Base-by-base conservation (phyloP, 1,284 basidiomycete species). In the Pterulicium gracile region DNA sequence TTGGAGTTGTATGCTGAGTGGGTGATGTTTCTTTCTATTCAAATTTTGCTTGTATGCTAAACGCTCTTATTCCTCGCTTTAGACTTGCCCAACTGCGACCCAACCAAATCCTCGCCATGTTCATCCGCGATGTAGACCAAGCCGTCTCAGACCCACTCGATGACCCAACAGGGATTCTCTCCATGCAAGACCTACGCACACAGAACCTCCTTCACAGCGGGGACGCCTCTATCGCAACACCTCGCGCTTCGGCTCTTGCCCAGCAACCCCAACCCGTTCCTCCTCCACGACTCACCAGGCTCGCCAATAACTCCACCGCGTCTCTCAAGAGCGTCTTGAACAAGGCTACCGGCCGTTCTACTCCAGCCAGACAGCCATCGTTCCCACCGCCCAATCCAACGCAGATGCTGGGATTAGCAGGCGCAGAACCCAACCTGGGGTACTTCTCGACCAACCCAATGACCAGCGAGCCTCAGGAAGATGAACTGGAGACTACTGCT, bases 1-100 rank as follows among this genome's bases (percentile, higher is more conserved):
- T 66, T 94, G 34, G 88, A 93, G 60, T 68, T 94, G 2, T 94
- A 93, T 58, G 68, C 81, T 4, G 66, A 74, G 49, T 71, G 52
- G 14, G 63, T 58, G 21, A 14, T 24, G 42, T 23, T 45, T 32
- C 24, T 2, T 22, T 23, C 42, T 20, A 13, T 5, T 24, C 18
- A 19, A 10, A 36, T n/a, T 32, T 4, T 36, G 22, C 4, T n/a
- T 20, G 10, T 41, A 41, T 49, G 18, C 48, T 41, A 14, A 45
- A 24, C 27, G n/a, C 27, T 32, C 27, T 32, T 32, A 32, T 32
- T 23, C 32, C 15, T 39, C 13, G 17, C 34, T 12, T 3, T 40
- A 69, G 67, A 23, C 58, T 92, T 17, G 88, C 89, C 0, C 61
- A 64, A 17, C 81, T 88, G 49, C 70, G 79, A 14, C 82, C 86